Percentiles rank a stretch among this genome's conserved stretches.
Conservation (phyloP, 2,329 filamentous ascomycete species). For the Colletotrichum sp. region DNA sequence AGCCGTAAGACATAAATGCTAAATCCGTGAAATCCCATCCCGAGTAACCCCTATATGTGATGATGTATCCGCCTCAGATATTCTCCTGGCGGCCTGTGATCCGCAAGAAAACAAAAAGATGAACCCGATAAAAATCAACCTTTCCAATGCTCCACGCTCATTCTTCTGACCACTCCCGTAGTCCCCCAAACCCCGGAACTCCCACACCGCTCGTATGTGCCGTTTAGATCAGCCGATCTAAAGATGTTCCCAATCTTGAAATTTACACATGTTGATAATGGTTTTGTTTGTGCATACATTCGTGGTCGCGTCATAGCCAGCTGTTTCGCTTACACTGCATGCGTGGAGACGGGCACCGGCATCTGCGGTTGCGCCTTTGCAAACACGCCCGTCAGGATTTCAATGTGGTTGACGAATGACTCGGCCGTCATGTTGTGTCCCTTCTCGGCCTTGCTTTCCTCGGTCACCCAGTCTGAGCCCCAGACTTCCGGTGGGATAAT, state of each 20-base stretch:
- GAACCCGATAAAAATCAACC: neutral
- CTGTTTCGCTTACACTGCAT: conserved; percentile 14
- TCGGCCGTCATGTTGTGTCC: conserved; percentile 28
- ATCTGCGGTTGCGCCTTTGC: conserved; percentile 30
- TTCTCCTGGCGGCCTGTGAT: neutral
- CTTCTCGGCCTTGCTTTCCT: conserved; percentile 40
- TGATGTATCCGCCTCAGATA: neutral
- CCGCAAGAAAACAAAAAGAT: neutral
- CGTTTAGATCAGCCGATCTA: neutral
- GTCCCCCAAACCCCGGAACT: neutral
- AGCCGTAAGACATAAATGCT: neutral
- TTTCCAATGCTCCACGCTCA: neutral
- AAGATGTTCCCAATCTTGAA: neutral
- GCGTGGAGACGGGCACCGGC: conserved; percentile 21
- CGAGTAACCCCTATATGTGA: neutral
- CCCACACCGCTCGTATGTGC: neutral
- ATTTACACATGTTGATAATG: neutral
- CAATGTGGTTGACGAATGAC: conserved; percentile 49
- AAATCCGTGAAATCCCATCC: neutral
- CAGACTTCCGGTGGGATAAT: conserved; percentile 62
- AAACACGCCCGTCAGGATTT: conserved; percentile 48
- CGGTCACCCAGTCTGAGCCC: conserved; percentile 56
- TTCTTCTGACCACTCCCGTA: neutral
- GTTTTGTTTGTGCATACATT: neutral
- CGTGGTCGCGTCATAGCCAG: conserved; percentile 10